Base-by-base conservation (phyloP, 2,329 filamentous ascomycete species). In the Penicillium sp. region DNA sequence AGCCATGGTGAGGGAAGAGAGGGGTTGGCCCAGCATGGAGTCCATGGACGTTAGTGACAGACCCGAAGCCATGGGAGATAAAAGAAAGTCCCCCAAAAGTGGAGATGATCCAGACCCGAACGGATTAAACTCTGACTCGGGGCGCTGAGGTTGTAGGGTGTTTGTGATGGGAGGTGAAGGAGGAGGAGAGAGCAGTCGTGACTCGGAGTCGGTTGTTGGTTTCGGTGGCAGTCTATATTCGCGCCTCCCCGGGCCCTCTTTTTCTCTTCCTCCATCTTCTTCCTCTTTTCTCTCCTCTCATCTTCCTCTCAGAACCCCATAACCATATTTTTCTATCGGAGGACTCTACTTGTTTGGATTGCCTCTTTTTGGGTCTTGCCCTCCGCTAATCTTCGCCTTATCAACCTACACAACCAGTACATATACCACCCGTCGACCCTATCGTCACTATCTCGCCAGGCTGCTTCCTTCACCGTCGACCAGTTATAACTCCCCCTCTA, bases 1-100 rank as follows among this genome's bases (percentile, higher is more conserved):
- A 31, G 7, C 28, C 28, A 31, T 31, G 28, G 28, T 31, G 28
- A 25, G 12, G 47, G 11, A 34, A 34, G 31, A n/a, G 34, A 7
- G 31, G 48, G 48, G 25, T 8, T 48, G 15, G 25, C 22, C 51
- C 45, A 56, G 20, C 20, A 20, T 20, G 20, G 20, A 20, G 1
- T 20, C 17, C 34, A 43, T 28, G 38, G 17, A 57, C 53, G 53
- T 58, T 55, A 47, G 39, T 62, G 53, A 61, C 58, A 59, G 63
- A 61, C 55, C 60, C 58, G 51, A 54, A 34, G 38, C 60, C 55
- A 54, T 60, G 59, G 63, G 53, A 64, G 54, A 61, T 60, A 48
- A 43, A 39, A 39, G 37, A 31, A 45, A 22, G 25, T 14, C 48
- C 48, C 48, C 17, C 31, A 47, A 11, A 45, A 48, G 45, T 61